phyloP scores from a whole-genome alignment of 306 rosid species.

The Crotalaria pallida region DNA sequence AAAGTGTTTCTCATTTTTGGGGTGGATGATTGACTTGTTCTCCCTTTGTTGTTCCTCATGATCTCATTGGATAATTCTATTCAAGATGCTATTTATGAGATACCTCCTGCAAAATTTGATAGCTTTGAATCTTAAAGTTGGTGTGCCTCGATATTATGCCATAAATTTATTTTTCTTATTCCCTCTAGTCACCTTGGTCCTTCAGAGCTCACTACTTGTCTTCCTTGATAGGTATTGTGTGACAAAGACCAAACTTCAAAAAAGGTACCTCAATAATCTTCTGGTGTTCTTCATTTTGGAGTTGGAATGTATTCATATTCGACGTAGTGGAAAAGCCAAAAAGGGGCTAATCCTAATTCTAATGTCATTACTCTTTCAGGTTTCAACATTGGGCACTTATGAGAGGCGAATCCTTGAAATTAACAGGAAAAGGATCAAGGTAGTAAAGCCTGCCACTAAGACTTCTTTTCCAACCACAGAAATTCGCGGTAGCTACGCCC shows the following conservation, averaged over 20 bases:
- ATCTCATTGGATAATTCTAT: background rate
- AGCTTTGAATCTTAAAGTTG: background rate
- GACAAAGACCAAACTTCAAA: constrained; percentile 74
- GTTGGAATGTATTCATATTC: background rate
- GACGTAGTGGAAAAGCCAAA: background rate
- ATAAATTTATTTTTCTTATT: background rate
- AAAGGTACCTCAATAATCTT: constrained; percentile 50
- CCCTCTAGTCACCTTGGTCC: background rate
- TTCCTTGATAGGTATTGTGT: constrained; percentile 61
- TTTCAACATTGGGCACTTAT: constrained; percentile 57
- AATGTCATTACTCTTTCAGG: constrained; percentile 39
- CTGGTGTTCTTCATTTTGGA: background rate
- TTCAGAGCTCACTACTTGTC: constrained; percentile 7
- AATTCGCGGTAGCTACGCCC: constrained; percentile 86
- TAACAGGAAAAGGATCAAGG: constrained; percentile 83
- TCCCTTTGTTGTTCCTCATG: background rate
- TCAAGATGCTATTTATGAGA: background rate
- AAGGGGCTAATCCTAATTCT: background rate
- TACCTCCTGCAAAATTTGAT: background rate
- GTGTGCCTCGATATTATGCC: background rate
- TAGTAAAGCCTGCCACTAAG: constrained; percentile 91
- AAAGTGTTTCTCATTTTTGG: background rate
- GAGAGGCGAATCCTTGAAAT: constrained; percentile 84
- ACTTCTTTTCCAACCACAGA: constrained; percentile 91
- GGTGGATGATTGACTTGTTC: background rate